phyloP scores from a whole-genome alignment of 2,329 filamentous ascomycete species.

The Colletotrichum filicis region DNA sequence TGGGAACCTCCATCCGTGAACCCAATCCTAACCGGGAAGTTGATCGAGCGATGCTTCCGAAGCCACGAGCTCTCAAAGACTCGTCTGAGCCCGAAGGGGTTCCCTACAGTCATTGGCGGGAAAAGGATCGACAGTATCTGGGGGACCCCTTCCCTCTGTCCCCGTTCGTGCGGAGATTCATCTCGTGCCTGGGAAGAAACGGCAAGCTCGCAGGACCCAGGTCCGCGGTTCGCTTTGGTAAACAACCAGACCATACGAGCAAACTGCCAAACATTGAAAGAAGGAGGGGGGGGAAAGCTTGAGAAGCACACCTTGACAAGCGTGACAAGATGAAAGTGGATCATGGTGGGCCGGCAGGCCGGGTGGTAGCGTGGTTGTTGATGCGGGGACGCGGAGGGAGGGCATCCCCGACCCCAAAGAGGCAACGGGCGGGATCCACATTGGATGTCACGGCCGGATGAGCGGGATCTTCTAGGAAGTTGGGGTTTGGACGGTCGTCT shows the following conservation, averaged over 20 bases:
- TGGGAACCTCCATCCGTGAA: not conserved
- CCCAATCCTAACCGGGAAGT: not conserved
- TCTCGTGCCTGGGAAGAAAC: not conserved
- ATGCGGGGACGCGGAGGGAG: constrained; percentile 36
- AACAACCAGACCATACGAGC: not conserved
- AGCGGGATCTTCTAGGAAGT: constrained; percentile 12
- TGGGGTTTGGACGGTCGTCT: no score
- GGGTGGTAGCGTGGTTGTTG: not conserved
- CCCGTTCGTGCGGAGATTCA: not conserved
- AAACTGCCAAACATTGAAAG: not conserved
- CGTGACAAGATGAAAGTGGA: not conserved
- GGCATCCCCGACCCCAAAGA: constrained; percentile 33
- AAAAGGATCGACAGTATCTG: constrained; percentile 1
- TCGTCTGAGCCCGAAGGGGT: not conserved
- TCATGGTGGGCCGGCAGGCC: not conserved
- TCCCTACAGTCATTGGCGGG: constrained; percentile 15
- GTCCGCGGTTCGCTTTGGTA: constrained; percentile 10
- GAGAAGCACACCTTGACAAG: no score
- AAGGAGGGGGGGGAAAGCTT: not conserved
- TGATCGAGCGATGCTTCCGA: not conserved
- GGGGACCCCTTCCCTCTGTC: not conserved
- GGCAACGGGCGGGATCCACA: constrained; percentile 4
- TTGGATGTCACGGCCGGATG: constrained; percentile 19
- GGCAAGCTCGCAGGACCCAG: not conserved
- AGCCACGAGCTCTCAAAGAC: not conserved